phyloP scores from a whole-genome alignment of 2,329 filamentous ascomycete genomes.

The Paraphoma sp. region DNA sequence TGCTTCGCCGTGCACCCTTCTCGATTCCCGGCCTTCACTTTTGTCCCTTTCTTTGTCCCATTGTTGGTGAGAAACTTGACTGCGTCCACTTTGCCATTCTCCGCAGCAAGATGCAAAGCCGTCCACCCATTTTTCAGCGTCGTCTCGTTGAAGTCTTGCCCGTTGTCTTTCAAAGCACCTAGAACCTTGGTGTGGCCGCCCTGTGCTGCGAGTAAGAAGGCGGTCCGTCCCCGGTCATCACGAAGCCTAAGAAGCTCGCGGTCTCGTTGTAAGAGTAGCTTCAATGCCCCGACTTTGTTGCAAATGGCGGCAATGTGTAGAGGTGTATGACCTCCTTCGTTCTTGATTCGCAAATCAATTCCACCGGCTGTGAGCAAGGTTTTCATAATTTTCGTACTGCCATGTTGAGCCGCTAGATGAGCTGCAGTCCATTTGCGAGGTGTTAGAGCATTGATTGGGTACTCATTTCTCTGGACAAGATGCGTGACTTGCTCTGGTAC shows the following conservation, averaged over 20 bases:
- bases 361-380: conserved; percentile 15
- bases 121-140: conserved; percentile 19
- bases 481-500: conserved; percentile 14
- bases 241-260: conserved; percentile 4
- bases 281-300: conserved; percentile 12
- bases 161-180: conserved; percentile 12
- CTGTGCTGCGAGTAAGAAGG: conserved; percentile 17
- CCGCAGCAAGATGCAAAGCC: conserved; percentile 21
- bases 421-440: conserved; percentile 21
- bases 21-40: conserved; percentile 9
- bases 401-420: conserved; percentile 22
- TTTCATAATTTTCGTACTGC: conserved; percentile 18
- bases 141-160: conserved; percentile 20
- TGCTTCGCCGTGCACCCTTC: conserved; percentile 17
- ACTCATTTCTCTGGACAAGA: conserved; percentile 20
- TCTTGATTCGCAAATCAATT: conserved; percentile 19
- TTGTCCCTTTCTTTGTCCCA: conserved; percentile 14
- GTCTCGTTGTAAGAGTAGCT: conserved; percentile 13
- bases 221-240: conserved; percentile 17
- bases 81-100: conserved; percentile 12
- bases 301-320: conserved; percentile 20
- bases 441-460: conserved; percentile 26
- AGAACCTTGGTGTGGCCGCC: conserved; percentile 18
- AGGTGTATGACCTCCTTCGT: conserved; percentile 19
- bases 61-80: conserved; percentile 14